Base-by-base conservation (phyloP, 164 flowering plant genomes). In the Dillenia suffruticosa region DNA sequence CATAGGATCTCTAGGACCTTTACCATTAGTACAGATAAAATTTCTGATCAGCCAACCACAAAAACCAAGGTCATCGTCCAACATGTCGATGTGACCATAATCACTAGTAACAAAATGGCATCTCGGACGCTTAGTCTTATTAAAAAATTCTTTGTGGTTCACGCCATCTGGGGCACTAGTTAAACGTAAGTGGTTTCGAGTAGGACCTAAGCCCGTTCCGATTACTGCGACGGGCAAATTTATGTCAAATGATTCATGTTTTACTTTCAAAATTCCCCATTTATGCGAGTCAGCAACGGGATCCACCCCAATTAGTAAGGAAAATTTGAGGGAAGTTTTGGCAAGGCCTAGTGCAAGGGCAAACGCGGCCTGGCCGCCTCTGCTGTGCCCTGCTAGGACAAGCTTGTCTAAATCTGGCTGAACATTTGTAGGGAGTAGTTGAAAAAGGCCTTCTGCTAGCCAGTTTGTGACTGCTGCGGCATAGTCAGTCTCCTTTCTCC, bases 311-410 rank as follows among this genome's bases (percentile, higher is more conserved):
- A 81, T 17, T 24, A 85, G 51, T 1, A 68, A 79, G 3, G 79
- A 74, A 55, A 77, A 71, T 1, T 56, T 57, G 6, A 71, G 67
- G 0, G 64, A 19, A 4, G 75, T 47, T 1, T 15, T 8, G 15
- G 46, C 61, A 5, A 15, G 2, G 43, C 74, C 77, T 0, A 82
- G 61, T 22, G 82, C 82, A 7, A 84, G 65, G 9, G 79, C 62
- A 46, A 82, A 84, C 9, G 89, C 87, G 0, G 73, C 53, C 43
- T 76, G 79, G 4, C 89, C 89, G 0, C 89, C 89, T 54, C 85
- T 52, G 67, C 87, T 82, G 66, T 84, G 87, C 66, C 87, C 87
- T 12, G 68, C 50, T 0, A 82, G 74, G 10, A 68, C 77, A 6
- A 79, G 62, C 52, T 72, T 76, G 22, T 1, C 2, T 2, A 77